Percentiles rank a stretch among this genome's conserved stretches.
Evolutionary conservation across 2,329 filamentous ascomycete species (phyloP).

Genomic region (Penicillium sp.): DNA sequence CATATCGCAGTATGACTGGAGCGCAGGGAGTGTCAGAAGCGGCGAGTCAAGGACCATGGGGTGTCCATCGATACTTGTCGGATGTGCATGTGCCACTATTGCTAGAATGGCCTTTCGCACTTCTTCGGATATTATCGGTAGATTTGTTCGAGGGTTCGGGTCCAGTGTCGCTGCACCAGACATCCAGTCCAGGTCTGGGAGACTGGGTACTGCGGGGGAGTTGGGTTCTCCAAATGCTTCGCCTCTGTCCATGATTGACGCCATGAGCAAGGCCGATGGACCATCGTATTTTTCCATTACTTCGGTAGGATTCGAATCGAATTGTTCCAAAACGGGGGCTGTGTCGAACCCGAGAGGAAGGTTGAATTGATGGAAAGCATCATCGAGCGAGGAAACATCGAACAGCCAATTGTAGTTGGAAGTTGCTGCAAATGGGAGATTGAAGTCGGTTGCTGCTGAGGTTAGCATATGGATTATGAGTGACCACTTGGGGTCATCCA

Average conservation of each 20-base stretch:
- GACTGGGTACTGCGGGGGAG: conserved; percentile 7
- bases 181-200: conserved; percentile 32
- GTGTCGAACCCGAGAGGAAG: conserved; percentile 26
- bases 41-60: conserved; percentile 51
- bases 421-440: conserved; percentile 63
- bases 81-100: conserved; percentile 52
- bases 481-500: neutral
- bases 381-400: conserved; percentile 43
- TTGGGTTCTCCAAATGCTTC: neutral
- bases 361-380: conserved; percentile 30
- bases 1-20: conserved; percentile 58
- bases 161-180: conserved; percentile 15
- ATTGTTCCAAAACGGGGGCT: conserved; percentile 20
- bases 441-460: conserved; percentile 56
- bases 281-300: conserved; percentile 17
- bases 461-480: neutral
- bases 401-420: conserved; percentile 64
- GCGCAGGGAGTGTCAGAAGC: conserved; percentile 49
- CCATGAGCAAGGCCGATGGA: conserved; percentile 25
- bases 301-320: conserved; percentile 5
- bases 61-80: conserved; percentile 49
- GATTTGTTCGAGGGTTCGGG: conserved; percentile 2
- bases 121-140: conserved; percentile 34
- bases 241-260: conserved; percentile 23
- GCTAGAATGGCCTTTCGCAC: conserved; percentile 45